A percentile compares a stretch with the other conserved stretches of the same genome.
Evolutionary conservation across 2,329 filamentous ascomycete genomes (phyloP).

Genomic region (Ascochyta pisi): DNA sequence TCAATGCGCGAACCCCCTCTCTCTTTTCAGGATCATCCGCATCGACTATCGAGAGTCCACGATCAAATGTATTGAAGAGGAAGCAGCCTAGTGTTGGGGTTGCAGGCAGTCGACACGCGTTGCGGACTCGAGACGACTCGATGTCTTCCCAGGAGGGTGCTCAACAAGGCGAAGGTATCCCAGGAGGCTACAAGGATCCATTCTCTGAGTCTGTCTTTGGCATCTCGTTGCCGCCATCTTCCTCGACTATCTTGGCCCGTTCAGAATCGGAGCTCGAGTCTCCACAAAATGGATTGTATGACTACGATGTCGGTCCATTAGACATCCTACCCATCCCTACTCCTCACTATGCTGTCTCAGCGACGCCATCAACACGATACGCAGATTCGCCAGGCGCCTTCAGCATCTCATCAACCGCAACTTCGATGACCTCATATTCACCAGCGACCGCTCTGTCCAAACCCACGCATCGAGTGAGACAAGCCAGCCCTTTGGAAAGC

Average conservation of each 20-base stretch:
- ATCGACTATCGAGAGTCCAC: slow-evolving; percentile 55
- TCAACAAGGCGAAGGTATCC: slow-evolving; percentile 33
- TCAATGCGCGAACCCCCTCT: slow-evolving; percentile 53
- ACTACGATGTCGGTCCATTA: slow-evolving; percentile 63
- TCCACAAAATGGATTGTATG: slow-evolving; percentile 32
- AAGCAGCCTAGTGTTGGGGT: slow-evolving; percentile 54
- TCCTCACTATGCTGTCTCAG: slow-evolving; percentile 70
- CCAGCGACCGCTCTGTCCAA: slow-evolving; percentile 63
- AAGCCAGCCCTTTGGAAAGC: slow-evolving; percentile 63
- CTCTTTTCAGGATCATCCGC: slow-evolving; percentile 57
- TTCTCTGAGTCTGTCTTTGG: slow-evolving; percentile 54
- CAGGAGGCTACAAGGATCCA: slow-evolving; percentile 47
- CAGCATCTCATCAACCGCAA: slow-evolving; percentile 79
- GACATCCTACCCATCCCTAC: slow-evolving; percentile 72
- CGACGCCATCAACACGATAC: slow-evolving; percentile 76
- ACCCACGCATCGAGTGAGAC: slow-evolving; percentile 56
- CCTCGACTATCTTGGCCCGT: slow-evolving; percentile 39
- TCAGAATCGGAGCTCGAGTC: slow-evolving; percentile 37
- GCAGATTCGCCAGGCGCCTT: slow-evolving; percentile 76
- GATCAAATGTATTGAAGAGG: slow-evolving; percentile 52
- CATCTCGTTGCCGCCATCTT: slow-evolving; percentile 51
- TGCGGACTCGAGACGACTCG: slow-evolving; percentile 40
- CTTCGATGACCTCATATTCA: slow-evolving; percentile 78
- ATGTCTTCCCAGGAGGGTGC: slow-evolving; percentile 46
- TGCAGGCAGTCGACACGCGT: slow-evolving; percentile 37